Percentiles rank a stretch among this genome's conserved stretches.
Conservation (phyloP, 2,329 filamentous ascomycete genomes). For the Mollisiaceae sp. region DNA sequence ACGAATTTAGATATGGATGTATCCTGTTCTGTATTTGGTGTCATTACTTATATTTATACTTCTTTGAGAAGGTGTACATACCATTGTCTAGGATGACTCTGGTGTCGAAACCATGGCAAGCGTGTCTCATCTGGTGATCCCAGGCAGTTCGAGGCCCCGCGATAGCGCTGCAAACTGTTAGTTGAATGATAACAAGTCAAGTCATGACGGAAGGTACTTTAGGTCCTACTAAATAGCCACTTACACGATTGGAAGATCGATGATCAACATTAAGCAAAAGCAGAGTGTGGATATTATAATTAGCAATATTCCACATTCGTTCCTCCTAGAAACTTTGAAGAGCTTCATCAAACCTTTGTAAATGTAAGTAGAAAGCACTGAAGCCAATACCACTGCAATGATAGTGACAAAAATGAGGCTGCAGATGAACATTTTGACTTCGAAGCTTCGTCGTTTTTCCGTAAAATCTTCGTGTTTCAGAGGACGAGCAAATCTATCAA, state of each 20-base stretch:
- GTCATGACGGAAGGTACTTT: too few relatives aligned
- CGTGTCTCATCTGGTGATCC: not conserved
- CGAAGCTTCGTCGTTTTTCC: not conserved
- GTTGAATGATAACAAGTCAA: not conserved
- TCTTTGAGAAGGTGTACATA: not conserved
- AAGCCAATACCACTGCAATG: not conserved
- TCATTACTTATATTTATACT: not conserved
- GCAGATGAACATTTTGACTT: not conserved
- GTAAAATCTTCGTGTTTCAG: not conserved
- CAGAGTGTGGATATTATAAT: too few relatives aligned
- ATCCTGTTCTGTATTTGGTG: too few relatives aligned
- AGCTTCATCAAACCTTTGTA: too few relatives aligned
- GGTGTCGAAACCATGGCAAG: conserved; percentile 1
- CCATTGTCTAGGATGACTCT: not conserved
- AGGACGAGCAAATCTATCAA: not conserved
- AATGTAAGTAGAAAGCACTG: too few relatives aligned
- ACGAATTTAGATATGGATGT: too few relatives aligned
- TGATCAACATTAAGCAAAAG: too few relatives aligned
- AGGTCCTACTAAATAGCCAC: too few relatives aligned
- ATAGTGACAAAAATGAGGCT: not conserved
- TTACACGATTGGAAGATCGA: too few relatives aligned
- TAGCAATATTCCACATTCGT: too few relatives aligned
- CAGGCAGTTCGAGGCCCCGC: not conserved
- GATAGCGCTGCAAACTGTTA: not conserved
- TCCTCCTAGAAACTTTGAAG: too few relatives aligned